A percentile compares a stretch with the other conserved stretches of the same genome.
These are phyloP conservation scores for Fraxinus albicans DNA, from an alignment of 305 asterid genomes.

Conservation along the genomic window DNA sequence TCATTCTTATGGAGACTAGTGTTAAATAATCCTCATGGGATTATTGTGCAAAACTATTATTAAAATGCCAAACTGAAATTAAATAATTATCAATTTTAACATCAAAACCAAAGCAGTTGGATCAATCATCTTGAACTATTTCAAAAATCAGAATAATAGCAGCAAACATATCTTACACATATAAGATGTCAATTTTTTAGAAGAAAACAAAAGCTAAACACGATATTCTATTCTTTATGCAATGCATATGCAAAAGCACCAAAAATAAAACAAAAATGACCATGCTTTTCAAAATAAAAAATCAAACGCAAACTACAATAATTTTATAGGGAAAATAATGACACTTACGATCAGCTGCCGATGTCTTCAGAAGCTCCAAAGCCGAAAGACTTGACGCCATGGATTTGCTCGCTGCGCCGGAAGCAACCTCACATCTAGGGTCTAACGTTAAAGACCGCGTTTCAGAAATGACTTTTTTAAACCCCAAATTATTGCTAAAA, in stretches of 20 bases:
- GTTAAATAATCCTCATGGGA: not conserved
- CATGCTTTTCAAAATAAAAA: not conserved
- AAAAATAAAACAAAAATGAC: not conserved
- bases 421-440: slow-evolving; percentile 46
- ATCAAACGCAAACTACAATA: not conserved
- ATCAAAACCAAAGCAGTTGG: not conserved
- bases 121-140: not conserved
- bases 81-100: not conserved
- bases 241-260: not conserved
- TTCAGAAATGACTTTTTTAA: slow-evolving; percentile 21
- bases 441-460: slow-evolving; percentile 30
- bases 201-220: not conserved
- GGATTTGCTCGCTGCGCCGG: slow-evolving; percentile 31
- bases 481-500: slow-evolving; percentile 27
- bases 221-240: not conserved
- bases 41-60: not conserved
- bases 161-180: not conserved
- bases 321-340: not conserved
- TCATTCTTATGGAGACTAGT: not conserved
- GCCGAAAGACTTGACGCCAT: slow-evolving; percentile 66
- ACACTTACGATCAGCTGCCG: slow-evolving; percentile 73
- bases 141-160: not conserved
- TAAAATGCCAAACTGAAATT: not conserved
- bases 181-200: not conserved
- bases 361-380: slow-evolving; percentile 71